A percentile compares a stretch with the other conserved stretches of the same genome.
phyloP scores from a whole-genome alignment of 441 rosid genomes.

The Cnidoscolus chayamansa region DNA sequence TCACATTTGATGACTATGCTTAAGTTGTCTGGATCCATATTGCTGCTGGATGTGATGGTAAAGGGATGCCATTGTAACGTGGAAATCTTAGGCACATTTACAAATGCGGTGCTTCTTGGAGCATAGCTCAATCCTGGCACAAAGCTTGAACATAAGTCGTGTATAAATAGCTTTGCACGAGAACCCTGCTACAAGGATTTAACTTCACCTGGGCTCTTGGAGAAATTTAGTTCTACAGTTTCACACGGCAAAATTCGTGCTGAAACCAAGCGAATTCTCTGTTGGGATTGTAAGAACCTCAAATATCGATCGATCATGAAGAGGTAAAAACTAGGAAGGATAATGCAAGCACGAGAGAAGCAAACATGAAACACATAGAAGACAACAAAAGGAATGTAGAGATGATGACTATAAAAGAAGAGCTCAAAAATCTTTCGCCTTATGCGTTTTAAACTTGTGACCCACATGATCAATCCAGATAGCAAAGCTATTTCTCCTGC shows the following conservation, averaged over 20 bases:
- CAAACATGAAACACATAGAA: slow-evolving; percentile 58
- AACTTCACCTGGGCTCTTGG: slow-evolving; percentile 35
- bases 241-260: slow-evolving; percentile 46
- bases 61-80: slow-evolving; percentile 69
- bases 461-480: slow-evolving; percentile 47
- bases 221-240: slow-evolving; percentile 49
- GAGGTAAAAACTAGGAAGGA: slow-evolving; percentile 57
- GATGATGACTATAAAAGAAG: slow-evolving; percentile 53
- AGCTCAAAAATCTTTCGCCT: slow-evolving; percentile 54
- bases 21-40: slow-evolving; percentile 40
- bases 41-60: slow-evolving; percentile 45
- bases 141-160: not conserved
- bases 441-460: slow-evolving; percentile 26
- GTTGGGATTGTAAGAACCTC: slow-evolving; percentile 50
- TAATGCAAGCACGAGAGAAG: slow-evolving; percentile 35
- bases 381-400: slow-evolving; percentile 41
- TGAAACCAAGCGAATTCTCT: slow-evolving; percentile 36
- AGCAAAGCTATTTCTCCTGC: slow-evolving; percentile 50
- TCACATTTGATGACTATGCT: slow-evolving; percentile 48
- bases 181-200: not conserved
- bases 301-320: slow-evolving; percentile 48
- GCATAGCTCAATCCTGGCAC: slow-evolving; percentile 37
- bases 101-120: slow-evolving; percentile 43
- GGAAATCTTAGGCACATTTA: slow-evolving; percentile 49
- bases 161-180: not conserved